Evolutionary conservation across 2,329 filamentous ascomycete genomes (phyloP), one percentile per base, ranked within the genome.

Genomic region (Myriosclerotinia scirpicola): DNA sequence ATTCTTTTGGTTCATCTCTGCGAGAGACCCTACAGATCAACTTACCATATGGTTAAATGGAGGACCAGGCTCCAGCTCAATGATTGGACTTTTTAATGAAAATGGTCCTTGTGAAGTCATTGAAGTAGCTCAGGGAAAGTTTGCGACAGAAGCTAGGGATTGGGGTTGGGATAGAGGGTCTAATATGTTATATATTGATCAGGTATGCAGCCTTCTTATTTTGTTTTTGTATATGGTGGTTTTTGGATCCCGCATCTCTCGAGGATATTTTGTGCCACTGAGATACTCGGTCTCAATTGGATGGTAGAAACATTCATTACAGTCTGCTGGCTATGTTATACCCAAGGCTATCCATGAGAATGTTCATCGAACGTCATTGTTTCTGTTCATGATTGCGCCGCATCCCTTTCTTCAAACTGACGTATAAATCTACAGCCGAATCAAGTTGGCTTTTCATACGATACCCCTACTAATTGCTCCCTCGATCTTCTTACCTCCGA

Each of bases 391-490:
- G n/a, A 20, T 40, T 17, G 53, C n/a, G 44, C 22, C n/a, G 7
- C 5, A 56, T 36, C 17, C 7, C 44, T 12, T 40, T 26, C 36
- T 38, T 15, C 17, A 61, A 50, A 44, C 71, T 74, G 68, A 75
- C 68, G 12, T 63, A 79, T 80, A 64, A 76, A 76, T 76, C 14
- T n/a, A 5, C 46, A 92, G 84, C 88, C 88, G 34, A 87, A 88
- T 69, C 87, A 91, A 77, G 85, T 91, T 59, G 85, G 86, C 36
- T 87, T 90, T 70, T 90, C 87, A 2, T 87, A 85, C 74, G 90
- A 92, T 73, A 82, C 81, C 36, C 79, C 83, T 9, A 85, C 83
- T 11, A 88, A 91, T 72, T 83, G 84, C 20, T 87, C 87, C 8
- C 74, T 87, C 30, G 78, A 85, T 68, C 76, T 86, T 50, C 69